Evolutionary conservation across 768 basidiomycete genomes (phyloP).

Genomic region (Phlebiopsis flavidoalba): DNA sequence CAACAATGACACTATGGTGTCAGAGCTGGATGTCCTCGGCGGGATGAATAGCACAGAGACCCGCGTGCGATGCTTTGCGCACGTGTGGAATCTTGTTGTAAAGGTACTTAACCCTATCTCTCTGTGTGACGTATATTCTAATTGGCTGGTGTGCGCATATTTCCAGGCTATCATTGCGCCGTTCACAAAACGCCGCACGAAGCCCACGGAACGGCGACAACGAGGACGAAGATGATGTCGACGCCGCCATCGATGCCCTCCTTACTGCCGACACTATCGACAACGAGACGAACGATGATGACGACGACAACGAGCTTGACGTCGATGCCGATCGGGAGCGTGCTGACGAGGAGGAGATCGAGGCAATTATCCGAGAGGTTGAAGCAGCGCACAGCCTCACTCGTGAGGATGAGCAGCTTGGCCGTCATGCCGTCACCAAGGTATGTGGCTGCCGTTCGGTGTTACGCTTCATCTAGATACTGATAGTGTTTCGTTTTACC

Average conservation of each 20-base stretch:
- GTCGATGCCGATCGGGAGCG: neutral
- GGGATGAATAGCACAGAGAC: no score
- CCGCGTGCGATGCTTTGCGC: conserved; percentile 27
- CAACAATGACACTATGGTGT: no score
- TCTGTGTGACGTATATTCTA: neutral
- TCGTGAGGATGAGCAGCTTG: conserved; percentile 1
- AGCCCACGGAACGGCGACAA: conserved; percentile 1
- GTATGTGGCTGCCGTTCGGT: no score
- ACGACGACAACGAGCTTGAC: neutral
- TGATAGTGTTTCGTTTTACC: no score
- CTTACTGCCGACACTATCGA: neutral
- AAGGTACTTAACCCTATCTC: conserved; percentile 13
- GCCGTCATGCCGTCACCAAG: conserved; percentile 8
- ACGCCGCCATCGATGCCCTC: neutral
- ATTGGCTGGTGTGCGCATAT: neutral
- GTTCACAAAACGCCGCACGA: conserved; percentile 9
- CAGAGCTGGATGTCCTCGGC: no score
- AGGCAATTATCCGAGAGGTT: neutral
- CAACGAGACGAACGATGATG: neutral
- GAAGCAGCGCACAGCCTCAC: conserved; percentile 5
- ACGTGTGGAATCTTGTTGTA: conserved; percentile 28
- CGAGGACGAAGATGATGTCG: conserved; percentile 3
- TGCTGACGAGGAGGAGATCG: neutral
- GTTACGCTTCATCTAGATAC: no score
- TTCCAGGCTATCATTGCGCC: conserved; percentile 21